A percentile compares a stretch with the other conserved stretches of the same genome.
Evolutionary conservation across 441 rosid genomes (phyloP).

Genomic region (Adansonia rubrostipa): DNA sequence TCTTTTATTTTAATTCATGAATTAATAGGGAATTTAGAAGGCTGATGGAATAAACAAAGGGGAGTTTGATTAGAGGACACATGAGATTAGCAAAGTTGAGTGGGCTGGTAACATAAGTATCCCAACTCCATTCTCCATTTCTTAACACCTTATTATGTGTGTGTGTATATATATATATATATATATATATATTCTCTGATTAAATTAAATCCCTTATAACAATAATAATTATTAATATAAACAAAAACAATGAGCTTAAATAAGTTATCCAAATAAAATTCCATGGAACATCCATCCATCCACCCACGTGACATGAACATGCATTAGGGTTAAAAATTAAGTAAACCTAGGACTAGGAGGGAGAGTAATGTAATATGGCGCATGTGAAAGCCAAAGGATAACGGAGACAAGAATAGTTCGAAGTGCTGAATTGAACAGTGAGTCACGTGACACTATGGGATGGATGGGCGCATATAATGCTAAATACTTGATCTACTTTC

Average conservation of each 20-base stretch:
- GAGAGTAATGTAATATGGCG: conserved; percentile 11
- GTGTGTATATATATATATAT: no score
- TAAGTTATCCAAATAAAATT: neutral
- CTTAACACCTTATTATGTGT: neutral
- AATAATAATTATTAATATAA: neutral
- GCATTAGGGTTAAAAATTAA: neutral
- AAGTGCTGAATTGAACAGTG: conserved; percentile 20
- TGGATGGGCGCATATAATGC: neutral
- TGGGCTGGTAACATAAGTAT: neutral
- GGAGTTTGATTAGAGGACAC: conserved; percentile 11
- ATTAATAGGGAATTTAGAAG: neutral
- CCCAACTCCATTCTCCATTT: neutral
- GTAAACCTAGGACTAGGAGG: conserved; percentile 15
- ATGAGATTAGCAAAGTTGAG: neutral
- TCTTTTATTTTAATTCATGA: neutral
- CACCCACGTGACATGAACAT: conserved; percentile 6
- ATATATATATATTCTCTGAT: neutral
- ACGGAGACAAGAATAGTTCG: conserved; percentile 22
- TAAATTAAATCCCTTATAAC: no score
- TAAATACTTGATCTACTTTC: neutral
- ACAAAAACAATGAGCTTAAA: neutral
- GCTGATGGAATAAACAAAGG: neutral
- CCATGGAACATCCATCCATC: neutral
- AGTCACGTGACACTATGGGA: conserved; percentile 43
- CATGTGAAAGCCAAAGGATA: conserved; percentile 34